Conservation (phyloP, 1,284 basidiomycete species). For the Moniliella sp. region DNA sequence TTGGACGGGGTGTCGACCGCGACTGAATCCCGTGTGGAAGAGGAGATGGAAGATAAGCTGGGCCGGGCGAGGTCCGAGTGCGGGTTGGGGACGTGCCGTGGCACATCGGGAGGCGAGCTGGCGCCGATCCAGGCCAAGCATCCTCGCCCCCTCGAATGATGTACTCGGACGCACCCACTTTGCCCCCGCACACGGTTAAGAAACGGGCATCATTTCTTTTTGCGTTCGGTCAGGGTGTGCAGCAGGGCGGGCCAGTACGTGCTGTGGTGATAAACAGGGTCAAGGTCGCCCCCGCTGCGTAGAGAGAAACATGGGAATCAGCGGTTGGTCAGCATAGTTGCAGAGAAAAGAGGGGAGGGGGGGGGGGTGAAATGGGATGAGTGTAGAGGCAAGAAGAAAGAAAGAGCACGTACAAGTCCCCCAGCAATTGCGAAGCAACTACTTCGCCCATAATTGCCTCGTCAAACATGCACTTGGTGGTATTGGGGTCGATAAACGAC, state of each 20-base stretch:
- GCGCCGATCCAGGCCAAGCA: too few relatives aligned
- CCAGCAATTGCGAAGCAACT: constrained; percentile 12
- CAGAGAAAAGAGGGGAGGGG: too few relatives aligned
- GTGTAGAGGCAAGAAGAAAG: too few relatives aligned
- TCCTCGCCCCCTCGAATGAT: constrained; percentile 32
- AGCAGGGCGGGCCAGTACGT: constrained; percentile 52
- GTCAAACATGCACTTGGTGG: constrained; percentile 28
- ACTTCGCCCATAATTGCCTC: constrained; percentile 23
- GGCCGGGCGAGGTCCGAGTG: too few relatives aligned
- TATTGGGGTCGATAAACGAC: constrained; percentile 35
- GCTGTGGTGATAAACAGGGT: constrained; percentile 45
- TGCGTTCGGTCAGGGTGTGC: constrained; percentile 41
- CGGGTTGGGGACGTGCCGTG: too few relatives aligned
- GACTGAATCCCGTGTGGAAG: too few relatives aligned
- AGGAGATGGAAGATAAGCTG: too few relatives aligned
- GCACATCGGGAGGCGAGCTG: too few relatives aligned
- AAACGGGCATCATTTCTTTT: constrained; percentile 41
- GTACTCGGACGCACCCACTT: constrained; percentile 31
- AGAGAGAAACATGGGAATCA: too few relatives aligned
- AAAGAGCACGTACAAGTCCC: constrained; percentile 10
- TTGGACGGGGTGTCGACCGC: too few relatives aligned
- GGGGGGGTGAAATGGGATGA: too few relatives aligned
- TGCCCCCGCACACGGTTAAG: constrained; percentile 20
- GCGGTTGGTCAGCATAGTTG: too few relatives aligned
- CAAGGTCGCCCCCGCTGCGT: constrained; percentile 12